A percentile compares a stretch with the other conserved stretches of the same genome.
These are phyloP conservation scores for Phytophthora ramorum DNA, from an alignment of 352 stramenopile species.

Conservation along the genomic window DNA sequence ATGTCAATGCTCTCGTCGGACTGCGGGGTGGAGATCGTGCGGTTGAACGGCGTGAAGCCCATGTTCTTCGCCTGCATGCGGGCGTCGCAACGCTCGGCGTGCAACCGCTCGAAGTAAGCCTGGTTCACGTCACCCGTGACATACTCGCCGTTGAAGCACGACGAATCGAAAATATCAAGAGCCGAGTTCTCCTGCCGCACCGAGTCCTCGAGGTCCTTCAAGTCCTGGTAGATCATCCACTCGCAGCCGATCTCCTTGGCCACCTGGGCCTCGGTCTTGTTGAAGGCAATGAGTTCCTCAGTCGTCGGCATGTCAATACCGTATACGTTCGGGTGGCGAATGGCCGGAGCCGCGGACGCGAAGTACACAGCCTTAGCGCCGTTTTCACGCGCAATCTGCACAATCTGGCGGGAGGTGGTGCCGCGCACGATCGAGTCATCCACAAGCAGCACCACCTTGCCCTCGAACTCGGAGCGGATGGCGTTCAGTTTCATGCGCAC, in stretches of 20 bases:
- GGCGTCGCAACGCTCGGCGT: slow-evolving; percentile 80
- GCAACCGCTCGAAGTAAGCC: slow-evolving; percentile 84
- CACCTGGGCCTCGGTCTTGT: slow-evolving; percentile 95
- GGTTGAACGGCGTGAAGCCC: slow-evolving; percentile 76
- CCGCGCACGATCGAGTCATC: slow-evolving; percentile 99
- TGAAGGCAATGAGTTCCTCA: slow-evolving; percentile 98
- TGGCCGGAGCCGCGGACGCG: slow-evolving; percentile 95
- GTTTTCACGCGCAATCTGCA: slow-evolving; percentile 98
- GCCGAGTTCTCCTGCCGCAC: slow-evolving; percentile 75
- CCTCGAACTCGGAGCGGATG: slow-evolving; percentile 91
- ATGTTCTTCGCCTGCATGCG: slow-evolving; percentile 89
- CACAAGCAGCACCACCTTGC: slow-evolving; percentile 98
- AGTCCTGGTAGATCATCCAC: slow-evolving; percentile 95
- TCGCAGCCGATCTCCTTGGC: slow-evolving; percentile 94
- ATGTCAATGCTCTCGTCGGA: slow-evolving; percentile 90
- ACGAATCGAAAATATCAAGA: slow-evolving; percentile 94
- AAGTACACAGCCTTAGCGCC: slow-evolving; percentile 97
- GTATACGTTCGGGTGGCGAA: slow-evolving; percentile 99
- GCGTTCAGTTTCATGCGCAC: slow-evolving; percentile 99
- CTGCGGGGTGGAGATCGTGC: slow-evolving; percentile 78
- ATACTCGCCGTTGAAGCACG: slow-evolving; percentile 97
- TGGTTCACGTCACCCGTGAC: slow-evolving; percentile 94
- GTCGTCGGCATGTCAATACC: slow-evolving; percentile 99
- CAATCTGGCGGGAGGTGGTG: slow-evolving; percentile 98
- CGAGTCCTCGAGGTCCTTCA: slow-evolving; percentile 94